A percentile compares a stretch with the other conserved stretches of the same genome.
These are phyloP conservation scores for Hibiscus syriacus DNA, from an alignment of 345 rosid species.

Conservation along the genomic window DNA sequence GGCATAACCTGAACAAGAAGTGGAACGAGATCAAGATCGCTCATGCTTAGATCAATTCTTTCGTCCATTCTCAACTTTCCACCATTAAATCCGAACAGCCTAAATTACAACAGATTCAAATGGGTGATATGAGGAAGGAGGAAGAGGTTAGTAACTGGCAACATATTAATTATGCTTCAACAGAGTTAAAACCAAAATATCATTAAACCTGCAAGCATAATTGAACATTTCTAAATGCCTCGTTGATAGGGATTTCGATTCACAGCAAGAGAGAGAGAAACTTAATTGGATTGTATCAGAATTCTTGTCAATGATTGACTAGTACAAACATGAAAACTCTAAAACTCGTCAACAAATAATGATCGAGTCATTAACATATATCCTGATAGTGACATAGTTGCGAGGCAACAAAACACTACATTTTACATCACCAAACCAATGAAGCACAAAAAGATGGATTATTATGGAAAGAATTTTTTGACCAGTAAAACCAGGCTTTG, in stretches of 20 bases:
- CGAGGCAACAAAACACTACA: not conserved
- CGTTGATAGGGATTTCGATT: not conserved
- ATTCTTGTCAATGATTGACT: not conserved
- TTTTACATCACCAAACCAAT: not conserved
- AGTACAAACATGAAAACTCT: not conserved
- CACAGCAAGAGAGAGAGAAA: not conserved
- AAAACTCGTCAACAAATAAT: not conserved
- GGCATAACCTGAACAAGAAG: slow-evolving; percentile 73
- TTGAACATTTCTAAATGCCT: not conserved
- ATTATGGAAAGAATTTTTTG: not conserved
- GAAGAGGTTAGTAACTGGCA: slow-evolving; percentile 8
- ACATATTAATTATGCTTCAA: slow-evolving; percentile 1
- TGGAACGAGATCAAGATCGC: slow-evolving; percentile 93
- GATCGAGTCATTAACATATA: not conserved
- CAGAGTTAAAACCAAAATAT: not conserved
- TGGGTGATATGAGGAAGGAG: not conserved
- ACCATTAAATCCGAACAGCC: slow-evolving; percentile 79
- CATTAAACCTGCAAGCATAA: not conserved
- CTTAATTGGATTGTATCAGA: not conserved
- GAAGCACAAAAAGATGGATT: not conserved
- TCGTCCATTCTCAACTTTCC: slow-evolving; percentile 96
- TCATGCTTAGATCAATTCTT: slow-evolving; percentile 90
- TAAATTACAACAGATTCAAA: slow-evolving; percentile 22
- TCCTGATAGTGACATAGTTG: not conserved
- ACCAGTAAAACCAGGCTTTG: not conserved